These are phyloP conservation scores for Reutealis trisperma DNA, from an alignment of 345 rosid species.

Conservation along the genomic window DNA sequence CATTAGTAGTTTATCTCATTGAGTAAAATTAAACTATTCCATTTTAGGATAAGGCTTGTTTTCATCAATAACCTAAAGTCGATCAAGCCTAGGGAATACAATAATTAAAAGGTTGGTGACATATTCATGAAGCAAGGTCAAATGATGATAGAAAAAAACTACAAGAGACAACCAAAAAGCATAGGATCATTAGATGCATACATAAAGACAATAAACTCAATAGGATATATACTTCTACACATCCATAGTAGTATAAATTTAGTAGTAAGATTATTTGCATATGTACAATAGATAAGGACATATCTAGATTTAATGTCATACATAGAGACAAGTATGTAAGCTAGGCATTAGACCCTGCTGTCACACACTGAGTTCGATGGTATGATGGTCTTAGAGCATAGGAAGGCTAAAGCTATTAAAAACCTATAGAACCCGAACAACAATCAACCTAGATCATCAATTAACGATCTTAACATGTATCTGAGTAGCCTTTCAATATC, in stretches of 20 bases:
- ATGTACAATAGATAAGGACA: conserved; percentile 7
- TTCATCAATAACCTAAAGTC: not conserved
- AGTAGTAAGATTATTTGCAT: not conserved
- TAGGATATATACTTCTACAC: not conserved
- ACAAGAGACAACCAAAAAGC: conserved; percentile 2
- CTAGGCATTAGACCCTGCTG: not conserved
- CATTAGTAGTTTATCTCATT: not conserved
- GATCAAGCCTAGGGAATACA: not conserved
- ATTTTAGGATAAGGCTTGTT: not conserved
- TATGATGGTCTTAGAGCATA: no score
- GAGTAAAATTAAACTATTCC: not conserved
- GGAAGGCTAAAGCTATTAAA: no score
- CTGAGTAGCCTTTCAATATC: no score
- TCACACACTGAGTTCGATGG: no score
- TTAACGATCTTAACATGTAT: no score
- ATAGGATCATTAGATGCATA: not conserved
- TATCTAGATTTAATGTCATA: conserved; percentile 2
- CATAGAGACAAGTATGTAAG: conserved; percentile 9
- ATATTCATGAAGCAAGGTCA: conserved; percentile 12
- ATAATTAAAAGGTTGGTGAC: not conserved
- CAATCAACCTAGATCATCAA: no score
- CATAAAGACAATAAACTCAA: not conserved
- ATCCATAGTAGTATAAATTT: conserved; percentile 7
- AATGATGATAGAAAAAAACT: not conserved
- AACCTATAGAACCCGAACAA: no score